Conservation (phyloP, 768 basidiomycete species). For the Hydnomerulius pinastri region DNA sequence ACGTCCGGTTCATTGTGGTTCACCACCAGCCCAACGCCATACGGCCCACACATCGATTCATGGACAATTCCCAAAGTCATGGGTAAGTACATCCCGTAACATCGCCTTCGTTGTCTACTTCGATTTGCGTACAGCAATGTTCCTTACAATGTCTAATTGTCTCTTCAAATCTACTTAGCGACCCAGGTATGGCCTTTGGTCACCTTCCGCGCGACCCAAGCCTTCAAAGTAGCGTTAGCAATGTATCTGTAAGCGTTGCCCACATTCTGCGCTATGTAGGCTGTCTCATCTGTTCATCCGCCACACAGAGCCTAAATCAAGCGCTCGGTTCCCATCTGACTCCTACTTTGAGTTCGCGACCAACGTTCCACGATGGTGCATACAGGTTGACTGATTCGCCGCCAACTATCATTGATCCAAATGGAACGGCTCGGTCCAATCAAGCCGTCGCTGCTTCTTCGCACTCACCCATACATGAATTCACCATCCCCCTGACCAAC, state of each 20-base stretch:
- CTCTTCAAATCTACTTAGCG: constrained; percentile 40
- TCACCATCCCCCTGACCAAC: constrained; percentile 29
- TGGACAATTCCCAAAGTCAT: constrained; percentile 37
- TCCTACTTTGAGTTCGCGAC: constrained; percentile 36
- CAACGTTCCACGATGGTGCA: constrained; percentile 30
- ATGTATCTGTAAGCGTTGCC: constrained; percentile 54
- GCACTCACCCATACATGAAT: constrained; percentile 36
- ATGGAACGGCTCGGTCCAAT: constrained; percentile 22
- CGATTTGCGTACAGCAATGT: not conserved
- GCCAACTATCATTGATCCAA: constrained; percentile 32
- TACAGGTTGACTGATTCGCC: constrained; percentile 35
- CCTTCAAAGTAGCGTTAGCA: constrained; percentile 44
- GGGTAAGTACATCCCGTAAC: constrained; percentile 30
- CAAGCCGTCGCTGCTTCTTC: constrained; percentile 32
- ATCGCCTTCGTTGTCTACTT: not conserved
- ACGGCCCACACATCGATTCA: constrained; percentile 17
- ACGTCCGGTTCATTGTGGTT: constrained; percentile 39
- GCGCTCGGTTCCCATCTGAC: constrained; percentile 57
- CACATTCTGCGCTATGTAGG: constrained; percentile 22
- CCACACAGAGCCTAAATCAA: constrained; percentile 56
- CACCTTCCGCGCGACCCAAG: constrained; percentile 60
- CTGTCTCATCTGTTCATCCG: constrained; percentile 24
- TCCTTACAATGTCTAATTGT: constrained; percentile 13
- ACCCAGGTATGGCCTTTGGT: constrained; percentile 61
- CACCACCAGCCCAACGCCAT: constrained; percentile 11